Evolutionary conservation across 306 rosid genomes (phyloP).

Genomic region (Albizia julibrissin): DNA sequence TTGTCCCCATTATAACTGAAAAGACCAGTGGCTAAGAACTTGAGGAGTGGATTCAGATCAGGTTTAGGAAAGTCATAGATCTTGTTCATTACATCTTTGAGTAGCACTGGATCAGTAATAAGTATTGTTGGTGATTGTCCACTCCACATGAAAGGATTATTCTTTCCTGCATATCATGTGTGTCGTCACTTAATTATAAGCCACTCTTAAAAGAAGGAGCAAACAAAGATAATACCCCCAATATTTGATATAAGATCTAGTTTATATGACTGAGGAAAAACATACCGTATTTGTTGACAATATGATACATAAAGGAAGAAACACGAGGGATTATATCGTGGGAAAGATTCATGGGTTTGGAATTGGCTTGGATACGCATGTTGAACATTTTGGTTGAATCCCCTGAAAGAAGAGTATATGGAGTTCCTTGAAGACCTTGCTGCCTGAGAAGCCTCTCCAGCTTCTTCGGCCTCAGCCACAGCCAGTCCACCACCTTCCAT

Average conservation of each 20-base stretch:
- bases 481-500: conserved; percentile 42
- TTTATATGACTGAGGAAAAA: no score
- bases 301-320: conserved; percentile 16
- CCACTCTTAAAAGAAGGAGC: no score
- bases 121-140: conserved; percentile 55
- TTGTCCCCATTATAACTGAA: conserved; percentile 43
- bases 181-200: no score
- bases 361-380: conserved; percentile 29
- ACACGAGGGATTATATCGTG: conserved; percentile 35
- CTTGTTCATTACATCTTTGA: conserved; percentile 49
- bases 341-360: conserved; percentile 47
- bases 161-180: conserved; percentile 40
- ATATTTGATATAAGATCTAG: no score
- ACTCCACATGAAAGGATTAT: conserved; percentile 43
- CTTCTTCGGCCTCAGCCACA: conserved; percentile 49
- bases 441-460: conserved; percentile 36
- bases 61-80: conserved; percentile 40
- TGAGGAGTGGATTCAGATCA: conserved; percentile 3
- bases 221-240: no score
- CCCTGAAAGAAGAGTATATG: conserved; percentile 38
- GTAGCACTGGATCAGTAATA: conserved; percentile 49
- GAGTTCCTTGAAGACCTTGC: conserved; percentile 39
- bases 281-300: conserved; percentile 13
- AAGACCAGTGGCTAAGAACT: conserved; percentile 40
- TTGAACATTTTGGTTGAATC: conserved; percentile 26